Evolutionary conservation across 345 rosid species (phyloP).

Genomic region (Citrus australasica): DNA sequence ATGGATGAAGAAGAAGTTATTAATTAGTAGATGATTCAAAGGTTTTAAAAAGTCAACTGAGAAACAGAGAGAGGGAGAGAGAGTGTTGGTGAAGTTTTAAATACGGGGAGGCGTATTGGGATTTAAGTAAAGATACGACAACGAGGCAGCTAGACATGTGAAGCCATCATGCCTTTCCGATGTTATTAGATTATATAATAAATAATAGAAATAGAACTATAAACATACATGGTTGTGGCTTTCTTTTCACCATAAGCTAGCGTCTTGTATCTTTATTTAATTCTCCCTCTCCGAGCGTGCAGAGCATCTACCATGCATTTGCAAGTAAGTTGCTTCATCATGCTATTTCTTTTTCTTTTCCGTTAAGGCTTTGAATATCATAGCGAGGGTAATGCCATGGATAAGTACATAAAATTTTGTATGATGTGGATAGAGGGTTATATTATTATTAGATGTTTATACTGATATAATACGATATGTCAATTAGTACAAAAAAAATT

Average conservation of each 20-base stretch:
- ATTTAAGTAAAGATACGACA: constrained; percentile 9
- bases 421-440: no score
- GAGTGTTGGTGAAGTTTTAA: constrained; percentile 23
- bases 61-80: neutral
- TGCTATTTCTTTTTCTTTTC: neutral
- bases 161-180: neutral
- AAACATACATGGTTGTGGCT: neutral
- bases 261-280: neutral
- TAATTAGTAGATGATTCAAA: constrained; percentile 2
- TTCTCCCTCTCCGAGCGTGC: neutral
- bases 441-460: neutral
- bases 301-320: constrained; percentile 5
- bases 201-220: no score
- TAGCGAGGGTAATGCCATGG: neutral
- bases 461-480: no score
- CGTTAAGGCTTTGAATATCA: neutral
- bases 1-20: neutral
- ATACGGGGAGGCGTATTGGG: constrained; percentile 17
- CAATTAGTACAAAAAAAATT: no score
- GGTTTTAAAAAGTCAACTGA: constrained; percentile 44
- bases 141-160: constrained; percentile 14
- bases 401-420: no score
- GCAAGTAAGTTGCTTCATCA: neutral
- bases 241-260: neutral
- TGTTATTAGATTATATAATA: neutral